Percentiles rank a stretch among this genome's conserved stretches.
phyloP scores from a whole-genome alignment of 495 filamentous ascomycete genomes.

The Lophiostoma macrostomum region DNA sequence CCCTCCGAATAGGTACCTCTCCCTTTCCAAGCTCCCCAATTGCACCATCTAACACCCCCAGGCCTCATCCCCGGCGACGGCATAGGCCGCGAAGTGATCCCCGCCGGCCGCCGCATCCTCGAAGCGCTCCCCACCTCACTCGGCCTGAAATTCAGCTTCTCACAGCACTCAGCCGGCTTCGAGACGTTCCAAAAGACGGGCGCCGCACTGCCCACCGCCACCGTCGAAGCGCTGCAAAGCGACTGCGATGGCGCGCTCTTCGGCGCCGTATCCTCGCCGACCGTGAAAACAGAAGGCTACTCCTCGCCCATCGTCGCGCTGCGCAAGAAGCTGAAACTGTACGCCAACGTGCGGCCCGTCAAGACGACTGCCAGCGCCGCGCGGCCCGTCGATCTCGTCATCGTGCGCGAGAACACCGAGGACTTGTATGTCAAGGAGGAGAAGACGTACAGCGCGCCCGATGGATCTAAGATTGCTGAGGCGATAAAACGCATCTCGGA shows the following conservation, averaged over 20 bases:
- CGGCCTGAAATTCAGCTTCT: constrained; percentile 87
- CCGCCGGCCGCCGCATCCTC: constrained; percentile 83
- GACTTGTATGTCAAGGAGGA: constrained; percentile 99
- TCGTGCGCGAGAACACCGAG: constrained; percentile 97
- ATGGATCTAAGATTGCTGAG: constrained; percentile 78
- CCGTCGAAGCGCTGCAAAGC: constrained; percentile 74
- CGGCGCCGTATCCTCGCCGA: constrained; percentile 92
- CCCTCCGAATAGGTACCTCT: constrained; percentile 57
- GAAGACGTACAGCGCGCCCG: constrained; percentile 65
- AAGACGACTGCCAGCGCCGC: constrained; percentile 67
- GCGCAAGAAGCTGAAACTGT: constrained; percentile 90
- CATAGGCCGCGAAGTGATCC: constrained; percentile 97
- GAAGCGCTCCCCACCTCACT: constrained; percentile 82
- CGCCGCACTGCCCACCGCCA: constrained; percentile 81
- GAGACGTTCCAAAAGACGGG: constrained; percentile 89
- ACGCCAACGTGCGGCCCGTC: constrained; percentile 96
- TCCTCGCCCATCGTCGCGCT: constrained; percentile 96
- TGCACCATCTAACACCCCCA: constrained; percentile 35
- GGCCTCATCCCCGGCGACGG: constrained; percentile 97
- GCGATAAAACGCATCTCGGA: constrained; percentile 96
- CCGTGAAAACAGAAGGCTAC: constrained; percentile 85
- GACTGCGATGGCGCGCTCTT: constrained; percentile 97
- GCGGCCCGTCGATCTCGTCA: constrained; percentile 86
- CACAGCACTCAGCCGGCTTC: constrained; percentile 87
- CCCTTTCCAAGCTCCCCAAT: constrained; percentile 1